A percentile compares a stretch with the other conserved stretches of the same genome.
These are phyloP conservation scores for Stenocarpella maydis DNA, from an alignment of 2,329 filamentous ascomycete species.

Conservation along the genomic window DNA sequence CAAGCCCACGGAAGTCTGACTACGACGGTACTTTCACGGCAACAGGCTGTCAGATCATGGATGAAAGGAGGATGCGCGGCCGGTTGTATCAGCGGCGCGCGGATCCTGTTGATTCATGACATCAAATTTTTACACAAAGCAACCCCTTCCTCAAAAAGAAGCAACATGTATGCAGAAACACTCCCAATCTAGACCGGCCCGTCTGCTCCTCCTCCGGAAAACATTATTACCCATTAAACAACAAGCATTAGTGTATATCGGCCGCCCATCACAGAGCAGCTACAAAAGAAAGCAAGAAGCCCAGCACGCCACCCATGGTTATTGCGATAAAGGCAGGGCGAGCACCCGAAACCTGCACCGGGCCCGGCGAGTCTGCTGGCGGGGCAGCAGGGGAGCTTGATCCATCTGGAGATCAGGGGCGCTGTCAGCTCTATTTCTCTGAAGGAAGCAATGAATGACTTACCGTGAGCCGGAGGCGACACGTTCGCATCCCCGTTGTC, in stretches of 20 bases:
- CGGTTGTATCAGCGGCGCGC: background rate
- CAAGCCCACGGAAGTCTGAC: background rate
- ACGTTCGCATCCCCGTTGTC: background rate
- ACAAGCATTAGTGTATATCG: background rate
- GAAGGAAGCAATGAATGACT: background rate
- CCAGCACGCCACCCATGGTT: conserved; percentile 11
- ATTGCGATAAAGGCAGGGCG: conserved; percentile 13
- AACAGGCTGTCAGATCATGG: background rate
- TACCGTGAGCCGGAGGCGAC: background rate
- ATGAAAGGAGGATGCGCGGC: conserved; percentile 2
- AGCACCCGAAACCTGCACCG: conserved; percentile 8
- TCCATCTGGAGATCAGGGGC: background rate
- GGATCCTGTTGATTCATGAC: conserved; percentile 12
- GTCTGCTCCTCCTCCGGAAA: background rate
- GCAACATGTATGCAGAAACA: conserved; percentile 16
- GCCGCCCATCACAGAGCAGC: conserved; percentile 1
- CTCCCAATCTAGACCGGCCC: background rate
- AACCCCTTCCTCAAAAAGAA: conserved; percentile 7
- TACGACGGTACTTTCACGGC: background rate
- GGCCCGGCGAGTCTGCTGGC: conserved; percentile 4
- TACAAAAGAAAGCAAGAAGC: conserved; percentile 21
- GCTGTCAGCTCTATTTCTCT: background rate
- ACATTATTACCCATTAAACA: conserved; percentile 25
- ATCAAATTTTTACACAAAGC: conserved; percentile 17
- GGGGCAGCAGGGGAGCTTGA: background rate